Conservation (phyloP, 75 land plant genomes). For the Azolla pinnata region DNA sequence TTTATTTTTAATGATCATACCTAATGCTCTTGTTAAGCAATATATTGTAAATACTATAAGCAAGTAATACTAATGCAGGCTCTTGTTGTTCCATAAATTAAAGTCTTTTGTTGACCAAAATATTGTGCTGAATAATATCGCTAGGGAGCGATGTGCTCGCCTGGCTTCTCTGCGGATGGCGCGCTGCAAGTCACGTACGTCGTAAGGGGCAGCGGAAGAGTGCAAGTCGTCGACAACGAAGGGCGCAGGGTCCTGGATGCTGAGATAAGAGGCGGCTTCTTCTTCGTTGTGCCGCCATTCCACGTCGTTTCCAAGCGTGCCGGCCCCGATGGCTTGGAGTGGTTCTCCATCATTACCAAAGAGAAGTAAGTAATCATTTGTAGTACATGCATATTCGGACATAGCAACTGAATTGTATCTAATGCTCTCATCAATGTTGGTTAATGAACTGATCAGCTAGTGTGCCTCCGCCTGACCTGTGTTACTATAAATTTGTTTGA, state of each 20-base stretch:
- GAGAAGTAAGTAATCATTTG: constrained; percentile 32
- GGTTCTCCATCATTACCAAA: constrained; percentile 81
- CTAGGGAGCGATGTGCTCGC: constrained; percentile 60
- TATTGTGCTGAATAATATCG: neutral
- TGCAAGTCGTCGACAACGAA: constrained; percentile 57
- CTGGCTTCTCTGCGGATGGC: constrained; percentile 68
- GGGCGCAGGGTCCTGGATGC: constrained; percentile 56
- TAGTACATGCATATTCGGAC: neutral
- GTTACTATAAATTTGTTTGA: neutral
- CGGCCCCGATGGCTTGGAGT: constrained; percentile 48
- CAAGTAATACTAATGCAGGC: too few species aligned
- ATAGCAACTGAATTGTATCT: neutral
- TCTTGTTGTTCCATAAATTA: neutral
- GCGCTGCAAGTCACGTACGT: constrained; percentile 71
- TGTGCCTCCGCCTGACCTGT: neutral
- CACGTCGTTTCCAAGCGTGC: constrained; percentile 68
- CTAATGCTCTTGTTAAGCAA: too few species aligned
- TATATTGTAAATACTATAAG: too few species aligned
- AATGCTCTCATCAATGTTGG: neutral
- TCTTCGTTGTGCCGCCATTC: constrained; percentile 76
- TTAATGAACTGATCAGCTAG: neutral
- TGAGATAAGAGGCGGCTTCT: constrained; percentile 39
- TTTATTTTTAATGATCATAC: too few species aligned
- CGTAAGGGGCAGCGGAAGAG: constrained; percentile 58
- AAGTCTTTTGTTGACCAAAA: neutral